A percentile compares a stretch with the other conserved stretches of the same genome.
Conservation (phyloP, 129 eudicot species). For the Artemisia annua region DNA sequence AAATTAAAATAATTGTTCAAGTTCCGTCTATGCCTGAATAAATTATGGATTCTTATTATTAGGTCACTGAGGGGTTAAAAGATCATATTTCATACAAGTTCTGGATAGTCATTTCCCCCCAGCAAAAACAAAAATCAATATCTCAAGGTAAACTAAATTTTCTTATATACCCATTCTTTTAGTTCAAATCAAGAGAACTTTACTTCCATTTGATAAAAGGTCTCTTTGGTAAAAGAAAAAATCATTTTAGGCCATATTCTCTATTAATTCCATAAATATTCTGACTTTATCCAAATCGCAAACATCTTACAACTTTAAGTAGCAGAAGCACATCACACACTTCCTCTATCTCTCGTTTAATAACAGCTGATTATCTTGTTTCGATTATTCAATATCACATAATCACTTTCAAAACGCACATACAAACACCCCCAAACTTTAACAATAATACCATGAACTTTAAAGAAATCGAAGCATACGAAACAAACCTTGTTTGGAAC, state of each 20-base stretch:
- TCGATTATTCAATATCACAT: neutral
- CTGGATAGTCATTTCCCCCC: too few relatives aligned
- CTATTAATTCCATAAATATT: neutral
- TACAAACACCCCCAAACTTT: neutral
- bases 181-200: neutral
- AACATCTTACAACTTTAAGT: neutral
- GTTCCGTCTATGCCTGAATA: neutral
- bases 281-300: too few relatives aligned
- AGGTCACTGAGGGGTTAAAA: neutral
- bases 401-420: neutral
- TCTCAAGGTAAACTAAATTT: neutral
- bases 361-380: neutral
- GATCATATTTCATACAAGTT: neutral
- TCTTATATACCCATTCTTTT: neutral
- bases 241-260: neutral
- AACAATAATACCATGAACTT: neutral
- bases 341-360: neutral
- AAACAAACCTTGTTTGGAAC: conserved; percentile 78
- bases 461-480: conserved; percentile 2
- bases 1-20: too few relatives aligned
- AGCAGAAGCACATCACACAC: neutral
- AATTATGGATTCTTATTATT: too few relatives aligned
- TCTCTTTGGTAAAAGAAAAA: neutral
- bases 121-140: neutral
- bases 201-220: neutral